Percentiles rank a stretch among this genome's conserved stretches.
Conservation (phyloP, 257 asterid genomes). For the Primulina tabacum region DNA sequence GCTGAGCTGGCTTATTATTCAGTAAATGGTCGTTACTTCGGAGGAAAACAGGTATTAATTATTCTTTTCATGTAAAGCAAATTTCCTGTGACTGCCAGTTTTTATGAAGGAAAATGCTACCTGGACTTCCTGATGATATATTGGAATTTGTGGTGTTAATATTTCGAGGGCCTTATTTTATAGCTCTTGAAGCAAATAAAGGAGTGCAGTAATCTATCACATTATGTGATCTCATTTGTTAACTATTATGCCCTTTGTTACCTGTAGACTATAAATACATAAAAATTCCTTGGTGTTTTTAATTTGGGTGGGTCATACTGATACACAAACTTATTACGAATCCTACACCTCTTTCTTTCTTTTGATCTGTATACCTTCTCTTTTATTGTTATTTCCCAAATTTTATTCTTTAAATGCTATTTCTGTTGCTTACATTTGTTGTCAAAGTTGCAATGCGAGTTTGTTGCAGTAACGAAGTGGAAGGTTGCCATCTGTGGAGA, state of each 20-base stretch:
- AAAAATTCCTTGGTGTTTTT: too few relatives aligned
- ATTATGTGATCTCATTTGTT: too few relatives aligned
- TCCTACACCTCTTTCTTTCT: background rate
- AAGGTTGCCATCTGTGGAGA: conserved; percentile 97
- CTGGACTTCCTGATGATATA: conserved; percentile 3
- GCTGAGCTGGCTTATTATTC: conserved; percentile 73
- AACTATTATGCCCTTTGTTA: background rate
- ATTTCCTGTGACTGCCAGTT: conserved; percentile 5
- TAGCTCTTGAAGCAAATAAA: conserved; percentile 8
- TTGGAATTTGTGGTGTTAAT: background rate
- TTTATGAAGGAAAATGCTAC: conserved; percentile 6
- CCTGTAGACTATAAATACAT: background rate
- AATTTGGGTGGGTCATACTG: background rate
- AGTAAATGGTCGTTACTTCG: conserved; percentile 88
- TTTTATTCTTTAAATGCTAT: background rate
- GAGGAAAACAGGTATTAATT: conserved; percentile 76
- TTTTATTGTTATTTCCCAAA: too few relatives aligned
- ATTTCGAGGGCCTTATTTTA: too few relatives aligned
- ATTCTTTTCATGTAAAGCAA: conserved; percentile 28
- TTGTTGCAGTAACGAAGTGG: conserved; percentile 85
- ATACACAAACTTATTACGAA: background rate
- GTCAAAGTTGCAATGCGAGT: conserved; percentile 74
- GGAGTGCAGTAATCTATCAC: too few relatives aligned
- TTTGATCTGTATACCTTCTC: too few relatives aligned
- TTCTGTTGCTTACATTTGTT: conserved; percentile 9